Base-by-base conservation (phyloP, 75 land plant genomes). In the Pseudotsuga menziesii region DNA sequence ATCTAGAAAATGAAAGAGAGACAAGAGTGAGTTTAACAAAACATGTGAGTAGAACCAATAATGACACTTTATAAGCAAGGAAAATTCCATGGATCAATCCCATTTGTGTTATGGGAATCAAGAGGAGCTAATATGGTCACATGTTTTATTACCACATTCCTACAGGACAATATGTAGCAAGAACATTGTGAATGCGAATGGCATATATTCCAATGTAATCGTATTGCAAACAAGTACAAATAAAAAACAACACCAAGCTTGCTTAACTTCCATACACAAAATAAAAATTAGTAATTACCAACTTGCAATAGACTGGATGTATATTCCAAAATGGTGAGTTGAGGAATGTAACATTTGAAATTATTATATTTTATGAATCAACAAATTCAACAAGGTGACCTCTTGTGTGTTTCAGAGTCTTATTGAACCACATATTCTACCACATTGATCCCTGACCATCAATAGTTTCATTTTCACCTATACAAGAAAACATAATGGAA, bases 291-390 rank as follows among this genome's bases (percentile, higher is more conserved):
- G 12, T 48, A 48, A 48, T 48, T 58, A 69, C 71, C 76, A 63
- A 92, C 95, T 93, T 93, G 90, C 94, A 93, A 58, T 93, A 91
- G 72, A 89, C 92, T 23, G 98, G 99, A 78, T 97, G 99, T 41
- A 97, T 80, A 1, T 91, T 97, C 99, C 98, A 66, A 94, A 92
- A 94, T 12, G 99, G 99, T 6, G 99, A 94, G 81, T 97, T 95
- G 54, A 57, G 83, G 72, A 97, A 89, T 12, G 92, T 94, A 39
- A 94, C 83, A 73, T 94, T 97, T 55, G 90, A 92, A 32, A 97
- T 89, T 62, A 91, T 78, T 57, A 97, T 89, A 77, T 92, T 83
- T 22, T 77, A 59, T 27, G 95, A 94, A 67, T 88, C 87, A n/a
- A 87, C 78, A 25, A 97, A 82, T 74, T 94, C 98, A 32, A 97